These are phyloP conservation scores for Aphanomyces stellatus DNA, from an alignment of 352 stramenopile genomes.

Conservation along the genomic window DNA sequence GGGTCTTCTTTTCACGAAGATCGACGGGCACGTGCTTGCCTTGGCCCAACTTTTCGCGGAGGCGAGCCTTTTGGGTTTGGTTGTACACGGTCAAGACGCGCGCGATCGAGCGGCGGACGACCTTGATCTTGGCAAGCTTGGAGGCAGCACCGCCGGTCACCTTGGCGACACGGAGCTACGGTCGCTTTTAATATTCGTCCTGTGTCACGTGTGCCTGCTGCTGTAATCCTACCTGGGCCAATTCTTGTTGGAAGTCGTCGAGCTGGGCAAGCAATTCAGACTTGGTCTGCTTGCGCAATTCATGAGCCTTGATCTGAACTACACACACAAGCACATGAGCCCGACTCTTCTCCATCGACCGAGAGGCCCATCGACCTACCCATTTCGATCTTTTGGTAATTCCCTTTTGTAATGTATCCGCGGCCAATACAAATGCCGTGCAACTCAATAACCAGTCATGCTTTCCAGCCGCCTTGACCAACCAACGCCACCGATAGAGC, in stretches of 20 bases:
- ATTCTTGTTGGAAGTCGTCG: slow-evolving; percentile 97
- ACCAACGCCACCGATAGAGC: slow-evolving; percentile 8
- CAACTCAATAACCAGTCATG: slow-evolving; percentile 16
- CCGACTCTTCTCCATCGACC: too few species aligned
- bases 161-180: slow-evolving; percentile 96
- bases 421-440: background rate
- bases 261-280: slow-evolving; percentile 97
- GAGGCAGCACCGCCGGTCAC: slow-evolving; percentile 97
- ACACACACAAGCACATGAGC: slow-evolving; percentile 16
- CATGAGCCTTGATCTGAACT: slow-evolving; percentile 96
- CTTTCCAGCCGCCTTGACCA: slow-evolving; percentile 13
- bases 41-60: slow-evolving; percentile 90
- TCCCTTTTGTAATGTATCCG: slow-evolving; percentile 20
- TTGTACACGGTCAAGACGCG: slow-evolving; percentile 99
- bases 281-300: slow-evolving; percentile 97
- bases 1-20: slow-evolving; percentile 98
- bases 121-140: slow-evolving; percentile 99
- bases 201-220: background rate
- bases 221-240: slow-evolving; percentile 59
- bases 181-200: background rate
- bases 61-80: slow-evolving; percentile 97
- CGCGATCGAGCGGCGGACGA: slow-evolving; percentile 98
- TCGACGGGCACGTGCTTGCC: slow-evolving; percentile 98
- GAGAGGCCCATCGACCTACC: slow-evolving; percentile 1
- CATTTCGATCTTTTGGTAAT: slow-evolving; percentile 19